A percentile compares a stretch with the other conserved stretches of the same genome.
Conservation (phyloP, 139 green algal genomes). For the Gonium pectorale region DNA sequence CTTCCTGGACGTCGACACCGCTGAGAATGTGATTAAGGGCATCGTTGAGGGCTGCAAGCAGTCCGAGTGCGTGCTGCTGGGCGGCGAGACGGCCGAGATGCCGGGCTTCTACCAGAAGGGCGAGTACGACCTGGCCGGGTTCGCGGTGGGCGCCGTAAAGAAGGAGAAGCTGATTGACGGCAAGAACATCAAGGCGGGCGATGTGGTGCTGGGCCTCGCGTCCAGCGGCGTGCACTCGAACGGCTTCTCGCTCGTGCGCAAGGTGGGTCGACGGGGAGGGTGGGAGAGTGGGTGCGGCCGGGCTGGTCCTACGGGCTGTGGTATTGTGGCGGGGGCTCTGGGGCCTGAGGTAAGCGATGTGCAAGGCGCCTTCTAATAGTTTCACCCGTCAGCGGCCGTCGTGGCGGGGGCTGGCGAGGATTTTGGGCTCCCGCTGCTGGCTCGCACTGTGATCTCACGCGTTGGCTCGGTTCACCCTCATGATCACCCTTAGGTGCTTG, state of each 20-base stretch:
- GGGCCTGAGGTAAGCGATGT: too few species aligned
- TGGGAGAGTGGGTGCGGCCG: too few species aligned
- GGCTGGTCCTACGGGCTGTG: too few species aligned
- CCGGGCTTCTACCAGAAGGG: slow-evolving; percentile 96
- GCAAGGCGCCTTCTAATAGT: too few species aligned
- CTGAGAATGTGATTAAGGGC: slow-evolving; percentile 94
- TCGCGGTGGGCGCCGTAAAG: slow-evolving; percentile 97
- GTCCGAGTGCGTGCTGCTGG: slow-evolving; percentile 90
- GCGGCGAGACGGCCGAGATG: slow-evolving; percentile 99
- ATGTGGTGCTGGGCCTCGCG: slow-evolving; percentile 88
- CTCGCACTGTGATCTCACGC: too few species aligned
- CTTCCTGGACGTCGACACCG: slow-evolving; percentile 93
- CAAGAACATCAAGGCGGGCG: slow-evolving; percentile 80
- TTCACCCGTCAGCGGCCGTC: too few species aligned
- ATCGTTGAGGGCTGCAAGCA: slow-evolving; percentile 97
- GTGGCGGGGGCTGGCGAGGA: too few species aligned
- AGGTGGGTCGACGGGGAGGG: slow-evolving; percentile 60
- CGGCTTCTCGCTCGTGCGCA: slow-evolving; percentile 96
- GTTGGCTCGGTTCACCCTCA: too few species aligned
- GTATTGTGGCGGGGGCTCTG: too few species aligned
- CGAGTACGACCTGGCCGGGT: slow-evolving; percentile 98
- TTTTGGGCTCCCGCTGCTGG: too few species aligned
- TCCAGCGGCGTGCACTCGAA: slow-evolving; percentile 96
- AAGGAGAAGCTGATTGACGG: slow-evolving; percentile 94
- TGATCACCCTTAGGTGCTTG: slow-evolving; percentile 54